Percentiles rank a stretch among this genome's conserved stretches.
Evolutionary conservation across 768 basidiomycete genomes (phyloP).

Genomic region (Kwoniella sp.): DNA sequence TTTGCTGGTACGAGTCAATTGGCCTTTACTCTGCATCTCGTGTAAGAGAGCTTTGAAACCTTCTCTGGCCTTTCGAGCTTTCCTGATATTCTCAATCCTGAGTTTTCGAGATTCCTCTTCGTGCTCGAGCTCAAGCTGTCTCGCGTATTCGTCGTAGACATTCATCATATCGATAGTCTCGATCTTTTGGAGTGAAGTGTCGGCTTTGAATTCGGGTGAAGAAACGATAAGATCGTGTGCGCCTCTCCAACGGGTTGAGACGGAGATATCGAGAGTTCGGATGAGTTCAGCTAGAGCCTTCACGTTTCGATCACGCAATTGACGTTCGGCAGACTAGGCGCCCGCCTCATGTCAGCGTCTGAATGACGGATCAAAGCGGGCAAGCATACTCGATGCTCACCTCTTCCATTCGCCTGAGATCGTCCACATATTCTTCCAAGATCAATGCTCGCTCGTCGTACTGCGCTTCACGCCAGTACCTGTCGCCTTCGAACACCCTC

Average conservation of each 20-base stretch:
- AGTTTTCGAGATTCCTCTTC: conserved; percentile 79
- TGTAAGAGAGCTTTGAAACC: conserved; percentile 80
- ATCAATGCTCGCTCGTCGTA: conserved; percentile 83
- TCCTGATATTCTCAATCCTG: conserved; percentile 79
- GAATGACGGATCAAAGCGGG: too few species aligned
- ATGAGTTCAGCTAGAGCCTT: conserved; percentile 80
- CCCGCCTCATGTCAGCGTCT: background rate
- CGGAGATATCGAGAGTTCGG: conserved; percentile 83
- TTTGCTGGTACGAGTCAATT: conserved; percentile 77
- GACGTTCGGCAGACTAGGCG: conserved; percentile 42
- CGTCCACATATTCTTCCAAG: conserved; percentile 87
- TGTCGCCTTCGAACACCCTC: conserved; percentile 78
- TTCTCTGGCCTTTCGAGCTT: conserved; percentile 86
- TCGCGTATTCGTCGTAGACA: conserved; percentile 91
- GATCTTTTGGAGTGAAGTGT: conserved; percentile 74
- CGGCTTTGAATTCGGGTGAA: conserved; percentile 75
- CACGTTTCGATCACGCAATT: conserved; percentile 64
- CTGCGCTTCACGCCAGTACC: conserved; percentile 79
- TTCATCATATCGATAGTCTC: conserved; percentile 89
- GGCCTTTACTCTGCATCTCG: conserved; percentile 66
- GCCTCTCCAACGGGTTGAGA: conserved; percentile 87
- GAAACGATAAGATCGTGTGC: conserved; percentile 75
- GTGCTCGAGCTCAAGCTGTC: conserved; percentile 84
- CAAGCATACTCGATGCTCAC: too few species aligned
- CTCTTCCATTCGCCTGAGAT: conserved; percentile 84